Conservation (phyloP, 495 filamentous ascomycete genomes). For the Penicillium salamii region DNA sequence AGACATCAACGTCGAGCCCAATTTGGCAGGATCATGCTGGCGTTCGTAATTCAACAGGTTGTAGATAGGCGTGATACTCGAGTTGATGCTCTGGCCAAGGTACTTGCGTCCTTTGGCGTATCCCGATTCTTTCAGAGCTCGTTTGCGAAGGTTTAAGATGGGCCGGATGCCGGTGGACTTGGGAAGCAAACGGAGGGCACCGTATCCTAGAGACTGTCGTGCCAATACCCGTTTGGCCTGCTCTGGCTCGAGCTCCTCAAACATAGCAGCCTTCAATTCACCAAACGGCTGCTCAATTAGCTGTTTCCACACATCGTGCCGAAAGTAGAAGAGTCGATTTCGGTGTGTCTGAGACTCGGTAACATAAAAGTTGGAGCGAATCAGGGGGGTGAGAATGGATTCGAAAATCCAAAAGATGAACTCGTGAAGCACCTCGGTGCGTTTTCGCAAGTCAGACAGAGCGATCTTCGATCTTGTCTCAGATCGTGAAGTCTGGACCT, state of each 20-base stretch:
- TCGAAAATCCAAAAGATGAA: constrained; percentile 92
- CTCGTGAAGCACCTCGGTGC: constrained; percentile 75
- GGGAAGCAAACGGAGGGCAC: constrained; percentile 76
- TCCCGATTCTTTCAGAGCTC: constrained; percentile 41
- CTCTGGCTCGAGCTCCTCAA: constrained; percentile 68
- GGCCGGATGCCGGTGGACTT: constrained; percentile 70
- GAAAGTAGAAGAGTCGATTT: constrained; percentile 87
- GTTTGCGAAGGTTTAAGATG: constrained; percentile 79
- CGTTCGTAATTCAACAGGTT: constrained; percentile 77
- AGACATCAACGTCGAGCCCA: constrained; percentile 78
- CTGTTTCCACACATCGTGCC: constrained; percentile 85
- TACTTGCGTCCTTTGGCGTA: constrained; percentile 42
- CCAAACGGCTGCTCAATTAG: constrained; percentile 71
- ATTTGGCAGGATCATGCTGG: constrained; percentile 50
- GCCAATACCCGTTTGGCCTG: constrained; percentile 58
- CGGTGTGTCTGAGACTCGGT: constrained; percentile 82
- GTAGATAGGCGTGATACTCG: constrained; percentile 69
- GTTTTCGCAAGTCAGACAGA: constrained; percentile 69
- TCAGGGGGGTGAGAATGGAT: constrained; percentile 81
- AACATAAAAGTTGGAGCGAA: constrained; percentile 87
- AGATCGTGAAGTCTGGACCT: constrained; percentile 8
- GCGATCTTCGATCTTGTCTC: constrained; percentile 52
- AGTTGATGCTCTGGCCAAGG: constrained; percentile 77
- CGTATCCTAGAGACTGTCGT: constrained; percentile 65
- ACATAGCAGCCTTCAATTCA: constrained; percentile 68